A percentile compares a stretch with the other conserved stretches of the same genome.
Conservation (phyloP, 2,329 filamentous ascomycete genomes). For the Alternaria arborescens region DNA sequence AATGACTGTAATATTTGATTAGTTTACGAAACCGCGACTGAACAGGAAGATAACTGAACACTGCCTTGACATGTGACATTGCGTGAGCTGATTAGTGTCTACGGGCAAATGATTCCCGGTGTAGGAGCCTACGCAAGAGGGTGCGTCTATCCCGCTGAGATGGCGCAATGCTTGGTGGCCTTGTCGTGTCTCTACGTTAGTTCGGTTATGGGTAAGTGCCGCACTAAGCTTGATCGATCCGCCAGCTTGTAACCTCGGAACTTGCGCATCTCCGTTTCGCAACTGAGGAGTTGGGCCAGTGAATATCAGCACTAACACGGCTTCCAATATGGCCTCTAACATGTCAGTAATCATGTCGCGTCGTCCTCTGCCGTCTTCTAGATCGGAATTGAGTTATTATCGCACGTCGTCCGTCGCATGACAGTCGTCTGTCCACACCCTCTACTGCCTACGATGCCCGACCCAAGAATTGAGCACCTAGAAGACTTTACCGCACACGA, state of each 20-base stretch:
- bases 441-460: not conserved
- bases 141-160: not conserved
- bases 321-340: not conserved
- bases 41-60: not conserved
- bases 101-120: not conserved
- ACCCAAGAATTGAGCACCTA: slow-evolving; percentile 27
- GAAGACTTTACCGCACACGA: slow-evolving; percentile 37
- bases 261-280: slow-evolving; percentile 8
- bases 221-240: not conserved
- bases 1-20: not conserved
- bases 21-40: not conserved
- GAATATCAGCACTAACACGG: not conserved
- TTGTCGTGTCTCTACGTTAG: not conserved
- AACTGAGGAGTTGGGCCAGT: not conserved
- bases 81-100: not conserved
- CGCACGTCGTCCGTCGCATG: not conserved
- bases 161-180: not conserved
- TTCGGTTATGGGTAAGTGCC: not conserved
- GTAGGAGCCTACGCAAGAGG: not conserved
- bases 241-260: slow-evolving; percentile 9
- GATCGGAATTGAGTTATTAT: not conserved
- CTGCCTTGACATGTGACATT: not conserved
- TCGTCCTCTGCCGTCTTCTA: not conserved
- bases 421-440: not conserved
- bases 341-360: not conserved